A percentile compares a stretch with the other conserved stretches of the same genome.
Conservation (phyloP, 805 yeast species). For the Candida bentonensis region DNA sequence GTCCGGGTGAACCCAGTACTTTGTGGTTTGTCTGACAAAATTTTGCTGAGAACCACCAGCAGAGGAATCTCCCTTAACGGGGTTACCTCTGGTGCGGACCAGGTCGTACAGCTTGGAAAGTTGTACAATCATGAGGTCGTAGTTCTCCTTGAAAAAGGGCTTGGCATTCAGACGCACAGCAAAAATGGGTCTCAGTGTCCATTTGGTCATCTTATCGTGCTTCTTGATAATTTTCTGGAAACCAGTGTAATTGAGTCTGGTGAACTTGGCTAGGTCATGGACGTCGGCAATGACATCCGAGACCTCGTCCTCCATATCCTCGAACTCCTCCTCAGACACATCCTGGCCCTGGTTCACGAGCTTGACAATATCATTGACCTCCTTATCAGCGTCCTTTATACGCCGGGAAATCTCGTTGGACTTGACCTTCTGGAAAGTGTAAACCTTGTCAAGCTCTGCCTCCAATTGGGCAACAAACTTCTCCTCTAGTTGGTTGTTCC, state of each 20-base stretch:
- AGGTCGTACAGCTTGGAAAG: constrained; percentile 80
- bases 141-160: constrained; percentile 92
- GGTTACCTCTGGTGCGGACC: constrained; percentile 92
- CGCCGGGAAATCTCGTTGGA: constrained; percentile 75
- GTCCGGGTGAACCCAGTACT: constrained; percentile 99
- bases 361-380: constrained; percentile 50
- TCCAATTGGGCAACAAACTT: constrained; percentile 64
- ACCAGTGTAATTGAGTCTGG: constrained; percentile 90
- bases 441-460: constrained; percentile 81
- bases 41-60: constrained; percentile 99
- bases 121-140: constrained; percentile 78
- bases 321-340: constrained; percentile 51
- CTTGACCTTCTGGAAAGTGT: constrained; percentile 78
- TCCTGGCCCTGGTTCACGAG: constrained; percentile 22
- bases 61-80: constrained; percentile 84
- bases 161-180: constrained; percentile 85
- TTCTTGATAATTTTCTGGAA: constrained; percentile 93
- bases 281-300: constrained; percentile 92
- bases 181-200: constrained; percentile 78
- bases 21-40: constrained; percentile 96
- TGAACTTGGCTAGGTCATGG: constrained; percentile 88
- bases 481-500: constrained; percentile 75
- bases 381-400: constrained; percentile 65
- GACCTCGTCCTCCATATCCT: constrained; percentile 59
- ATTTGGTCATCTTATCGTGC: constrained; percentile 81